Base-by-base conservation (phyloP, 179 eudicot species). In the Vitellaria paradoxa region DNA sequence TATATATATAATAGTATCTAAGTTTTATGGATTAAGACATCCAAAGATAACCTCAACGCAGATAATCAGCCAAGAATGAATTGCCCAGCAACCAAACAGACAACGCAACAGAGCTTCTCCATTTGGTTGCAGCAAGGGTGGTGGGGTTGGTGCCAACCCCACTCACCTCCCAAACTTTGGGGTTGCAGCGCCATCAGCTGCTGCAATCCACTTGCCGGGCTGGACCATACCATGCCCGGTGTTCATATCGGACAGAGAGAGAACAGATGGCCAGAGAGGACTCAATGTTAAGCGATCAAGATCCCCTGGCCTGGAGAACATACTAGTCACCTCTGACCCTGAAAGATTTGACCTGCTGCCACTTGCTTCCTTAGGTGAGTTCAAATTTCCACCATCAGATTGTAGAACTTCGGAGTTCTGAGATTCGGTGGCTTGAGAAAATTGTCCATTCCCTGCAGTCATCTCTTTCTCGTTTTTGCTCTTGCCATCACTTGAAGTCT, bases 401-500 rank as follows among this genome's bases (percentile, higher is more conserved):
- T 87, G 84, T 76, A 87, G 23, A 23, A 85, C 85, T 71, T 85
- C 90, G 14, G 88, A 85, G 46, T 60, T 76, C 68, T 80, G 87
- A 76, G 88, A 85, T 50, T 81, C 85, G 7, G 84, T 64, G 5
- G 81, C 75, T 37, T 76, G 82, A 59, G 47, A 71, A 30, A 75
- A 17, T 18, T 52, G 55, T 46, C 74, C 60, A 46, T 56, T 52
- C 9, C 37, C 37, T 30, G 45, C 9, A 2, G 65, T 24, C 55
- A 68, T 69, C 69, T 65, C 53, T 6, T 37, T 68, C 23, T 49
- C 77, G 15, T 8, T 76, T 67, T 57, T 66, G 13, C 65, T 78
- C 17, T 65, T 73, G 47, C 50, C 60, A 15, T 65, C 76, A 37
- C 74, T 76, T 24, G 64, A 40, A 37, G 23, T 73, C 62, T 84